Percentiles rank a stretch among this genome's conserved stretches.
phyloP scores from a whole-genome alignment of 2,329 filamentous ascomycete genomes.

The Fusarium begoniae region DNA sequence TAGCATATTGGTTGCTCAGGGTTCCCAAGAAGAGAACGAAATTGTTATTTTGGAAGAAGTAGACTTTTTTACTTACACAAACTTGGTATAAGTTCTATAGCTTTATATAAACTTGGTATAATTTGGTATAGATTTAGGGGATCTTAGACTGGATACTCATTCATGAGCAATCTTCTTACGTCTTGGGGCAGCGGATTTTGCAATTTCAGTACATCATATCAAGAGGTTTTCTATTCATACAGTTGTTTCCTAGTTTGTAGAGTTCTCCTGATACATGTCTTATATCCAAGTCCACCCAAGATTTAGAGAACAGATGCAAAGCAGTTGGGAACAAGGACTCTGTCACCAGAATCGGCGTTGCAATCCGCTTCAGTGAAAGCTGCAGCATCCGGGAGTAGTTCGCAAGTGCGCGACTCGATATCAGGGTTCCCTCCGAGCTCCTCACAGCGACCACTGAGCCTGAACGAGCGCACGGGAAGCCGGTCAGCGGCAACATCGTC shows the following conservation, averaged over 20 bases:
- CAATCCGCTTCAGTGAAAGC: background rate
- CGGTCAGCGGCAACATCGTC: background rate
- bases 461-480: background rate
- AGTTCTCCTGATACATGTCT: too few relatives aligned
- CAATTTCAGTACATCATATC: accelerated
- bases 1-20: conserved; percentile 12
- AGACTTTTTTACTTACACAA: accelerated
- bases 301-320: background rate
- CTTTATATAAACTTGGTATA: too few relatives aligned
- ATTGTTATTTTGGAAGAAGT: background rate
- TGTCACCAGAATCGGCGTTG: accelerated
- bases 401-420: background rate
- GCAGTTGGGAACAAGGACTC: background rate
- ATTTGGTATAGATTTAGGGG: accelerated
- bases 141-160: too few relatives aligned
- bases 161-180: too few relatives aligned
- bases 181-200: too few relatives aligned
- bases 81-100: too few relatives aligned
- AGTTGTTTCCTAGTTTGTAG: accelerated
- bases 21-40: background rate
- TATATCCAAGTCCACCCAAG: accelerated
- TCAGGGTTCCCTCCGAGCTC: background rate
- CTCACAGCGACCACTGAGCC: background rate
- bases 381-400: background rate
- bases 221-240: background rate